Evolutionary conservation across 139 green algal genomes (phyloP), one percentile per base, ranked within the genome.

Genomic region (Tetradesmus lagerheimii): DNA sequence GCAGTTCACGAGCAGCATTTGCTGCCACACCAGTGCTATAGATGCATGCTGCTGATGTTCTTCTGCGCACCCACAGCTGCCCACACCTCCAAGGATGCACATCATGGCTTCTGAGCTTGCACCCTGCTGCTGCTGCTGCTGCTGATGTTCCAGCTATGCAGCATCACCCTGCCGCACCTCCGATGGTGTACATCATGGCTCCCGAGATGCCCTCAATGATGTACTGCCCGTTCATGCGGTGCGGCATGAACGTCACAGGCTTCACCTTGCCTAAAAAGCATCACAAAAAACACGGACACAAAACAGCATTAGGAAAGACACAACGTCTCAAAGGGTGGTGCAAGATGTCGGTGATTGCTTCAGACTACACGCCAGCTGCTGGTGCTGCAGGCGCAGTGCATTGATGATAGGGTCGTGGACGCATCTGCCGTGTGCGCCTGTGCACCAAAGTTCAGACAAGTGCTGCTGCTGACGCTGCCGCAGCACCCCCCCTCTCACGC

Each of bases 141-240:
- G 87, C 29, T 53, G 57, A 31, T 75, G 11, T 35, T 39, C 27
- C 16, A 82, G 8, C 15, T 43, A 47, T 79, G 62, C 16, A 62
- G 6, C 34, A n/a, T 75, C 14, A 34, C 15, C 45, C 5, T 82
- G 20, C 23, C 45, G 11, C 38, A 92, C 94, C 94, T 85, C 94
- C 94, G 8, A 96, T 64, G 0, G 92, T 94, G 90, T 96, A 95
- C 77, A 96, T 94, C 77, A 96, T 94, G 23, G 94, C 94, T 0
- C 94, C 94, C 35, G 90, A 92, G 15, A 96, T 37, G 14, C 94
- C 94, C 81, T 96, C 94, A 14, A 96, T 91, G 77, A 96, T 96
- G 81, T 95, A 96, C 89, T 96, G 94, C 27, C 91, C 92, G 41
- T 96, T 96, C 25, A 96, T 91, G 4, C 94, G 89, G 41, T 93